phyloP scores from a whole-genome alignment of 2,329 filamentous ascomycete genomes.

The Fusarium xylarioides region DNA sequence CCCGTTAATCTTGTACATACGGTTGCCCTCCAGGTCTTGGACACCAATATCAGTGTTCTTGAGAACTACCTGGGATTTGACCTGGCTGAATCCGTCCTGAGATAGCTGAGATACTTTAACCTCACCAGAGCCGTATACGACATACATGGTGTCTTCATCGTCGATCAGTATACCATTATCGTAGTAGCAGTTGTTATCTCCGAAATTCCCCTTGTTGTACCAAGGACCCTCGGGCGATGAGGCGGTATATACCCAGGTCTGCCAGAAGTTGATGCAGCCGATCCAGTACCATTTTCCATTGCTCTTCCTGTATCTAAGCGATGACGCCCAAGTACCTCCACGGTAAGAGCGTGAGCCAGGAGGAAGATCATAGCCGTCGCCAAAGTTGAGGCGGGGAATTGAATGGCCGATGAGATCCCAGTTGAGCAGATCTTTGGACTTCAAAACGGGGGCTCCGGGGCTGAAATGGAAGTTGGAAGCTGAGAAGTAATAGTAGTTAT shows the following conservation, averaged over 20 bases:
- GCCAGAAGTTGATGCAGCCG: conserved; percentile 61
- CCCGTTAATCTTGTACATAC: conserved; percentile 62
- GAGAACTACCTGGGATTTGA: conserved; percentile 57
- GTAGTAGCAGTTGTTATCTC: conserved; percentile 59
- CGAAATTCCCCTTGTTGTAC: conserved; percentile 49
- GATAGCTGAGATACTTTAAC: conserved; percentile 62
- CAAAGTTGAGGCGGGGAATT: conserved; percentile 56
- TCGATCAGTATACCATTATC: conserved; percentile 67
- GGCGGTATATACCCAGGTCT: conserved; percentile 64
- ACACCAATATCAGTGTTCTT: conserved; percentile 45
- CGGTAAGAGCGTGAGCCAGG: conserved; percentile 55
- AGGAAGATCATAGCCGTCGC: conserved; percentile 57
- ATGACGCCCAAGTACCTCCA: conserved; percentile 65
- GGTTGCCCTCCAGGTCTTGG: conserved; percentile 64
- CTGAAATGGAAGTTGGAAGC: conserved; percentile 66
- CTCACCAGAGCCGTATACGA: conserved; percentile 61
- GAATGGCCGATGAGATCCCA: conserved; percentile 59
- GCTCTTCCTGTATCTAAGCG: conserved; percentile 60
- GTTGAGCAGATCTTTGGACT: conserved; percentile 64
- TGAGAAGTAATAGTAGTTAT: conserved; percentile 63
- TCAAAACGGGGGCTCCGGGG: conserved; percentile 64
- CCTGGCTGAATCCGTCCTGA: conserved; percentile 56
- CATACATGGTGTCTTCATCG: conserved; percentile 67
- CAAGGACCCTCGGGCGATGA: conserved; percentile 53
- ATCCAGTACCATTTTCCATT: conserved; percentile 65